Evolutionary conservation across 164 flowering plant genomes (phyloP), one percentile per base, ranked within the genome.

Genomic region (Hamamelis virginiana): DNA sequence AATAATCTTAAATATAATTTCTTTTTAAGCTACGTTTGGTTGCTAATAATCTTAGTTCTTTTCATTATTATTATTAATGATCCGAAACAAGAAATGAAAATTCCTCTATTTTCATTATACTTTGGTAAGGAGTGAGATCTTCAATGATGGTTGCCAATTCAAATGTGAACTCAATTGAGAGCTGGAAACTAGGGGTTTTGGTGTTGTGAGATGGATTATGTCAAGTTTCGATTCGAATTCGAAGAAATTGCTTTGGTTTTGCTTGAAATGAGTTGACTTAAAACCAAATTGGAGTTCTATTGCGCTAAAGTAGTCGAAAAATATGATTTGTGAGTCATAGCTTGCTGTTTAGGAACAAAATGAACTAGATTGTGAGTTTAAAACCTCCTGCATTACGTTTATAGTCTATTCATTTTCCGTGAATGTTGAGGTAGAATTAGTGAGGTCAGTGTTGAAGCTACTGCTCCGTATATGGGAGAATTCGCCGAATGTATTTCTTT

Each of bases 71-170:
- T n/a, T n/a, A n/a, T n/a, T n/a, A n/a, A n/a, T n/a, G n/a, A n/a
- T n/a, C n/a, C n/a, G n/a, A n/a, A n/a, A n/a, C n/a, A n/a, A n/a
- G n/a, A n/a, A n/a, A n/a, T n/a, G n/a, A n/a, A n/a, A n/a, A n/a
- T n/a, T n/a, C n/a, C n/a, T n/a, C n/a, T n/a, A n/a, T n/a, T n/a
- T n/a, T n/a, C n/a, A n/a, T n/a, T n/a, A n/a, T n/a, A n/a, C n/a
- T n/a, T 76, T 79, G 19, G 59, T 57, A 2, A 85, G 87, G 14
- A 70, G 62, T n/a, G 83, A 70, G 69, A 84, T 75, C 58, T 73
- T 78, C 69, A 82, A 33, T 14, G 76, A 45, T 9, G 82, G 83
- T 43, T 72, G 73, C 1, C 84, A 73, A 27, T 33, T 55, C 61
- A 65, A 21, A 57, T 59, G 64, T 8, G 76, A 46, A 14, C 25